Base-by-base conservation (phyloP, 2,329 filamentous ascomycete genomes). In the Colletotrichum chlorophyti region DNA sequence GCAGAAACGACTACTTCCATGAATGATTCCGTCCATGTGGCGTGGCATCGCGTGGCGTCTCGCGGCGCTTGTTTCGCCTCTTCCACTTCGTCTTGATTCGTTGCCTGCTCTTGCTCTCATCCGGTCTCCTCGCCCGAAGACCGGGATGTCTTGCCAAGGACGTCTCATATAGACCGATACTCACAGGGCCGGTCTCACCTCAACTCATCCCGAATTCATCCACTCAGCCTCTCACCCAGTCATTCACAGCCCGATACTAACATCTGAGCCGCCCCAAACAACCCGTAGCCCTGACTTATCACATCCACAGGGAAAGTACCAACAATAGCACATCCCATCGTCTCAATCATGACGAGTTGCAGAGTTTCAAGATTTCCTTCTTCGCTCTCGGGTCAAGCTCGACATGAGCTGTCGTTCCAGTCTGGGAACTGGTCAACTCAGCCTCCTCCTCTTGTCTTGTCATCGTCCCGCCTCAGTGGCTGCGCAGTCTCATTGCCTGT, bases 361-460 rank as follows among this genome's bases (percentile, higher is more conserved):
- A 59, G 37, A 59, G 55, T 59, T 59, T 59, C 55, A 59, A 24
- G 37, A 48, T 35, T 54, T 59, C 34, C 42, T 48, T 43, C 27
- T 29, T 45, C 26, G 15, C 40, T 54, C 29, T 19, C 55, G 42
- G 55, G 35, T 43, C 53, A 54, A 50, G 50, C 35, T 35, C 29
- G 37, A 49, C 43, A 43, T 49, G 55, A 55, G 29, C 43, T 48
- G 31, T 31, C 34, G 43, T 40, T 49, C 31, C 38, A 45, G 38
- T 23, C 49, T 42, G 51, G 55, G 31, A 38, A 46, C 26, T 17
- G 31, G 31, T 37, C 31, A 49, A 21, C 55, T 59, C 51, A 59
- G 55, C 55, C 55, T 48, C 48, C 47, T 61, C 48, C 42, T 40
- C 23, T n/a, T 58, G 55, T 59, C 54, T 53, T 59, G 49, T 46